These are phyloP conservation scores for Leccinum pachyderme DNA, from an alignment of 1,284 basidiomycete genomes.

Conservation along the genomic window DNA sequence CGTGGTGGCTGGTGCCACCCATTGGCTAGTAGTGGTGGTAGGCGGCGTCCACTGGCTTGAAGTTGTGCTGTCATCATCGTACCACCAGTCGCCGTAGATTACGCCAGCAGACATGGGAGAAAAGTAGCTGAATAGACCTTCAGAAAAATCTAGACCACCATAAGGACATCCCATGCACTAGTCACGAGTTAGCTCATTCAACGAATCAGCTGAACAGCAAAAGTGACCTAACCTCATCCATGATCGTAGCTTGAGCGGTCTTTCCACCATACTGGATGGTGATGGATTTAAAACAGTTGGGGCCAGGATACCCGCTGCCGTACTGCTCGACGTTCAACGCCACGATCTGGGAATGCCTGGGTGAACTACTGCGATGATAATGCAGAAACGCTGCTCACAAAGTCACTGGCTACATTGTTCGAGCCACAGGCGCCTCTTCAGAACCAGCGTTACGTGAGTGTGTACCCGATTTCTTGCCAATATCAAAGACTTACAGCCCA, in stretches of 20 bases:
- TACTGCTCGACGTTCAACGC: conserved; percentile 48
- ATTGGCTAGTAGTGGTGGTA: conserved; percentile 12
- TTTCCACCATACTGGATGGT: conserved; percentile 67
- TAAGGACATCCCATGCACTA: conserved; percentile 72
- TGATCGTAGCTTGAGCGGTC: conserved; percentile 58
- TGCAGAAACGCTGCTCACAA: conserved; percentile 40
- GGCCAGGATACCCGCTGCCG: conserved; percentile 55
- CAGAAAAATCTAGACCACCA: conserved; percentile 77
- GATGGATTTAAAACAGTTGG: conserved; percentile 61
- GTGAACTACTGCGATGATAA: conserved; percentile 6
- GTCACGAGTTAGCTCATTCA: conserved; percentile 5
- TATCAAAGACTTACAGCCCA: conserved; percentile 45
- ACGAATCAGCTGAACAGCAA: conserved; percentile 3
- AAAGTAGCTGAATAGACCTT: conserved; percentile 69
- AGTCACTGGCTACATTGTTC: conserved; percentile 45
- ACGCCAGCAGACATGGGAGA: conserved; percentile 48
- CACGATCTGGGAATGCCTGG: conserved; percentile 39
- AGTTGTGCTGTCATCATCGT: conserved; percentile 37
- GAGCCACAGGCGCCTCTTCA: conserved; percentile 56
- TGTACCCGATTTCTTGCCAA: background rate
- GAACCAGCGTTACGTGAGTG: conserved; percentile 5
- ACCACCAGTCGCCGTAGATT: conserved; percentile 59
- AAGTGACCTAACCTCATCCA: conserved; percentile 56
- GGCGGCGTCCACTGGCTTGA: conserved; percentile 21
- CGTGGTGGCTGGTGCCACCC: conserved; percentile 25